A percentile compares a stretch with the other conserved stretches of the same genome.
phyloP scores from a whole-genome alignment of 1,139 yeast genomes.

The Geotrichum aggregatum region DNA sequence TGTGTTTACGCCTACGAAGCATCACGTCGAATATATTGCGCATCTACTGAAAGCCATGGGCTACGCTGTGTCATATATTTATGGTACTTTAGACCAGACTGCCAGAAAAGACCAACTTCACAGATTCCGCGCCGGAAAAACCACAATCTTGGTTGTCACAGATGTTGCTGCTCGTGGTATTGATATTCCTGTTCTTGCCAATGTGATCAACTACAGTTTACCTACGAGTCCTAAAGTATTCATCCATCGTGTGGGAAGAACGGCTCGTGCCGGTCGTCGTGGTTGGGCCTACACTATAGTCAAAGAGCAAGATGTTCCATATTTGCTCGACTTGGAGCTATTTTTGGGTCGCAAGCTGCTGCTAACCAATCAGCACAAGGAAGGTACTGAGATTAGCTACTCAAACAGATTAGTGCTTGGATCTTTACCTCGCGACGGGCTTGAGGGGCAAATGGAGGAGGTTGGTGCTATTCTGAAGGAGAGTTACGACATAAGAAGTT shows the following conservation, averaged over 20 bases:
- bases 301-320: constrained; percentile 81
- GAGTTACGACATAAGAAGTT: constrained; percentile 63
- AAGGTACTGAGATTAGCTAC: constrained; percentile 58
- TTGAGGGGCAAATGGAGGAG: constrained; percentile 73
- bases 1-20: constrained; percentile 93
- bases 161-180: constrained; percentile 99
- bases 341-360: constrained; percentile 81
- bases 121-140: constrained; percentile 77
- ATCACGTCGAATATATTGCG: constrained; percentile 90
- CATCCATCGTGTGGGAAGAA: constrained; percentile 96
- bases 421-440: constrained; percentile 63
- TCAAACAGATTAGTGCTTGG: constrained; percentile 81
- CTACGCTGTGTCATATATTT: constrained; percentile 80
- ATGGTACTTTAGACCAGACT: constrained; percentile 90
- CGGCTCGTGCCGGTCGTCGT: constrained; percentile 96
- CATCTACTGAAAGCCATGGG: constrained; percentile 69
- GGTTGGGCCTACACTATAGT: constrained; percentile 98
- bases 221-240: constrained; percentile 93
- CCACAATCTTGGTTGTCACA: constrained; percentile 84
- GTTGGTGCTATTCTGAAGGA: constrained; percentile 57
- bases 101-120: constrained; percentile 88
- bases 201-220: constrained; percentile 82
- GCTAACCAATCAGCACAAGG: constrained; percentile 42
- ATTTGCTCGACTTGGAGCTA: constrained; percentile 81
- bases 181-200: constrained; percentile 93